phyloP scores from a whole-genome alignment of 2,329 filamentous ascomycete genomes.

The Fusarium ramigenum region DNA sequence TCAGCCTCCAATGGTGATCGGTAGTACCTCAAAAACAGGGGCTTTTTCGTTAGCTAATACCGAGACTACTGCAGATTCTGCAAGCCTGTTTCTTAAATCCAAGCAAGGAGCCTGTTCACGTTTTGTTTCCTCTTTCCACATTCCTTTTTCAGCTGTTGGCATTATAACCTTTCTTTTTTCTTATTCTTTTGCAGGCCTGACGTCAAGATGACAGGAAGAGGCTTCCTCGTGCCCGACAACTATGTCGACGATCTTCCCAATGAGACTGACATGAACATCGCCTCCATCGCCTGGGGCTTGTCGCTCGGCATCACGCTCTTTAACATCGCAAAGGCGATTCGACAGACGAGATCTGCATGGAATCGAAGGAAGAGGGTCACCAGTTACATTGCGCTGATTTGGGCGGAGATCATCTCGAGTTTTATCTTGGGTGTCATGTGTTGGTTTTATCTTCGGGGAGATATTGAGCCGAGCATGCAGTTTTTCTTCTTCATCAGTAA shows the following conservation, averaged over 20 bases:
- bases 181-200: background rate
- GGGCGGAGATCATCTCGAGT: constrained; percentile 42
- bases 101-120: background rate
- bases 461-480: constrained; percentile 45
- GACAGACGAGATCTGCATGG: constrained; percentile 29
- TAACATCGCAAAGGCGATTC: constrained; percentile 37
- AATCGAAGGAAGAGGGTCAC: constrained; percentile 36
- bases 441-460: constrained; percentile 39
- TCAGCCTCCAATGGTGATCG: background rate
- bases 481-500: constrained; percentile 43
- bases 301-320: constrained; percentile 40
- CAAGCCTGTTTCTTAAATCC: constrained; percentile 8
- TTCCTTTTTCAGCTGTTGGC: background rate
- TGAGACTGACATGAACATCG: constrained; percentile 41
- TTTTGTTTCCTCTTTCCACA: background rate
- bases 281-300: constrained; percentile 42
- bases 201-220: constrained; percentile 28
- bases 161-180: background rate
- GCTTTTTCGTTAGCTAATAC: background rate
- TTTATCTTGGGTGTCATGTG: constrained; percentile 36
- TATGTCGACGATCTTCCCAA: constrained; percentile 30
- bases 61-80: constrained; percentile 11
- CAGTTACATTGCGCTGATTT: constrained; percentile 33
- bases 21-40: constrained; percentile 5
- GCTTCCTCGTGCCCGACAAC: constrained; percentile 37